Conservation (phyloP, 768 basidiomycete genomes). For the Mycena polygramma region DNA sequence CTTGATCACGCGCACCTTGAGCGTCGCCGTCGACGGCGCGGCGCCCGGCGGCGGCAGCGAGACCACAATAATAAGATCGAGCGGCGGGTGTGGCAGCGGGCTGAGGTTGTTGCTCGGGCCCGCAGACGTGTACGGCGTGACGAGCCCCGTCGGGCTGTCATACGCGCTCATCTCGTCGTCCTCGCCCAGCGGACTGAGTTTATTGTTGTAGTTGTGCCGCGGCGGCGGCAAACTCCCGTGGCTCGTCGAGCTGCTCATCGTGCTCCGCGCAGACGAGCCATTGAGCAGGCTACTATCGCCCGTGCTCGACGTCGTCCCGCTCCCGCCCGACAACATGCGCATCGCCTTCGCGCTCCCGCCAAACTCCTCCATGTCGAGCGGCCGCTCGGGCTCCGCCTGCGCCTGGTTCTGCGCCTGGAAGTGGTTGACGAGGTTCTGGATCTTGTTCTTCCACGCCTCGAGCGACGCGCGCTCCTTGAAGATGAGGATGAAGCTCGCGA, state of each 20-base stretch:
- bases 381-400: conserved; percentile 55
- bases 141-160: conserved; percentile 68
- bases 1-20: conserved; percentile 92
- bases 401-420: conserved; percentile 69
- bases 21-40: conserved; percentile 80
- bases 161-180: conserved; percentile 76
- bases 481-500: conserved; percentile 96
- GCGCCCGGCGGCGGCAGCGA: conserved; percentile 84
- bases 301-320: conserved; percentile 72
- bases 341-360: conserved; percentile 82
- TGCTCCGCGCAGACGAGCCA: conserved; percentile 70
- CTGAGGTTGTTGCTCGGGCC: conserved; percentile 85
- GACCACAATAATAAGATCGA: conserved; percentile 94
- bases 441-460: conserved; percentile 89
- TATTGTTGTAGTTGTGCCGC: conserved; percentile 53
- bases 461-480: conserved; percentile 93
- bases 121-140: conserved; percentile 78
- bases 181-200: conserved; percentile 77
- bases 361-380: conserved; percentile 79
- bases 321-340: conserved; percentile 85
- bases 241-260: conserved; percentile 81
- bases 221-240: conserved; percentile 66
- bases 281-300: conserved; percentile 77
- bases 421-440: conserved; percentile 80
- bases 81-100: conserved; percentile 86